Percentiles rank a stretch among this genome's conserved stretches.
Evolutionary conservation across 805 yeast genomes (phyloP).

Genomic region (Cyberlindnera mrakii): DNA sequence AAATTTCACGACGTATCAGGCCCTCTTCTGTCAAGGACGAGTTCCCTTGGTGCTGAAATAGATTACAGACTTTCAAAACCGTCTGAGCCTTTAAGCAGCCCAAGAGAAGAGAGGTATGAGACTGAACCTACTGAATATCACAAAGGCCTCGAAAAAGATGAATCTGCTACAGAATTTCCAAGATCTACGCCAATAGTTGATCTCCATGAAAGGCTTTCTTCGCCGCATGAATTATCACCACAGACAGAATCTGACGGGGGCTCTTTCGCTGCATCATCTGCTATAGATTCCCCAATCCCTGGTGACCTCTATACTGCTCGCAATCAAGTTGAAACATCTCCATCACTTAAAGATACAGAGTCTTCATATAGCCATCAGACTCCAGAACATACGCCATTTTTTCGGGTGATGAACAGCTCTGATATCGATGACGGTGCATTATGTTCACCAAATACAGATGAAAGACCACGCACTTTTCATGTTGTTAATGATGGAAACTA

Average conservation of each 20-base stretch:
- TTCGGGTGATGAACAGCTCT: conserved; percentile 9
- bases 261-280: too few species aligned
- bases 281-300: neutral
- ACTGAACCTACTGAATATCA: neutral
- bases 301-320: neutral
- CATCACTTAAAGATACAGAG: conserved; percentile 2
- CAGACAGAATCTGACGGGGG: too few species aligned
- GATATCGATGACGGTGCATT: neutral
- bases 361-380: conserved; percentile 9
- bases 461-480: conserved; percentile 16
- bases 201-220: neutral
- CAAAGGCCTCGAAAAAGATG: too few species aligned
- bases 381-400: conserved; percentile 7
- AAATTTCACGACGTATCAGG: too few species aligned
- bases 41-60: neutral
- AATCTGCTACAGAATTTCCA: neutral
- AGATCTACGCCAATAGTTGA: neutral
- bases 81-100: neutral
- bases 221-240: neutral
- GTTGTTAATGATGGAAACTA: conserved; percentile 25
- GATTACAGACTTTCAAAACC: neutral
- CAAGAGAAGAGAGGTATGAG: neutral
- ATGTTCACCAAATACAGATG: neutral
- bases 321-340: neutral
- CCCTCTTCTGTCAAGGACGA: neutral